These are phyloP conservation scores for Fusarium concolor DNA, from an alignment of 2,329 filamentous ascomycete genomes.

Conservation along the genomic window DNA sequence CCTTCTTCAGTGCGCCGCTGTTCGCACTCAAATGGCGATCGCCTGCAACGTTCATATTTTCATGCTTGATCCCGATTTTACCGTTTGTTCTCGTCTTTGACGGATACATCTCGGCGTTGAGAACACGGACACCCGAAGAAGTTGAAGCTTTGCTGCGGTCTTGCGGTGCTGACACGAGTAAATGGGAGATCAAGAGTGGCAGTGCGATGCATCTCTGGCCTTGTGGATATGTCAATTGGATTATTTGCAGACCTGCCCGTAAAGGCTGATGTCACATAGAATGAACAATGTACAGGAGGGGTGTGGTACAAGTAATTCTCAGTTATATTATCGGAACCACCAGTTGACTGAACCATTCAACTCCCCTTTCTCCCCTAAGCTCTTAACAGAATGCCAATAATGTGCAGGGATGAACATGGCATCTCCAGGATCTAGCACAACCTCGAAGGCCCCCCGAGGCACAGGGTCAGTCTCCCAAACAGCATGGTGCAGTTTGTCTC, in stretches of 20 bases:
- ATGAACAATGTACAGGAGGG: constrained; percentile 6
- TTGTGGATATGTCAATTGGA: constrained; percentile 63
- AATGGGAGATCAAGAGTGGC: constrained; percentile 64
- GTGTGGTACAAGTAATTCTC: background rate
- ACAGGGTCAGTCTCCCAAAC: constrained; percentile 70
- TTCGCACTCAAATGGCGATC: constrained; percentile 65
- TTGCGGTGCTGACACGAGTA: constrained; percentile 57
- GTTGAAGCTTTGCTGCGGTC: constrained; percentile 68
- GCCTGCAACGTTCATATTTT: constrained; percentile 70
- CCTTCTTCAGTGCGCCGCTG: constrained; percentile 63
- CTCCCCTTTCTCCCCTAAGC: constrained; percentile 48
- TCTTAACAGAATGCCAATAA: constrained; percentile 62
- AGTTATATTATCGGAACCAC: constrained; percentile 56
- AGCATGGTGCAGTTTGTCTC: constrained; percentile 70
- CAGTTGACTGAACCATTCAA: constrained; percentile 60
- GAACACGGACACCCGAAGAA: constrained; percentile 75
- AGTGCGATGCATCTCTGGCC: constrained; percentile 62
- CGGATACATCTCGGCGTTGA: constrained; percentile 73
- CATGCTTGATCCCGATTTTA: constrained; percentile 73
- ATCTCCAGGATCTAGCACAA: constrained; percentile 65
- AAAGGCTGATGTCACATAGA: constrained; percentile 17
- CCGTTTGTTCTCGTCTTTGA: constrained; percentile 77
- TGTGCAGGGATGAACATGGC: constrained; percentile 57
- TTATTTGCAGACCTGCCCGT: constrained; percentile 58
- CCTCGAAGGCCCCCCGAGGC: constrained; percentile 60